Evolutionary conservation across 495 filamentous ascomycete genomes (phyloP).

Genomic region (Xanthoparmelia taractica): DNA sequence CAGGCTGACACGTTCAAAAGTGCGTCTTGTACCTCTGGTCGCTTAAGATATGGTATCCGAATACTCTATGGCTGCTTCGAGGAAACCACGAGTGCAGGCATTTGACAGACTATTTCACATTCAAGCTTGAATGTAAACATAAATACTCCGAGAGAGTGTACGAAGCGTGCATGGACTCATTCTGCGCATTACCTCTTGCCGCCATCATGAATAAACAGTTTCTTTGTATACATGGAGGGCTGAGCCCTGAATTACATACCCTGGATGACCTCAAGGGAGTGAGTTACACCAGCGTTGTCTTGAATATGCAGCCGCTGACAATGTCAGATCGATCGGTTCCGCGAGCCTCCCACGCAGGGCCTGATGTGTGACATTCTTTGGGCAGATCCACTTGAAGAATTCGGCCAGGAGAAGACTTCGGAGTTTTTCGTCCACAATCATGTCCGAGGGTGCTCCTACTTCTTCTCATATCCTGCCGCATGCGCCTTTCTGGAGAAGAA

Average conservation of each 20-base stretch:
- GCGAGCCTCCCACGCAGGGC: slow-evolving; percentile 92
- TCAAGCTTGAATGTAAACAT: slow-evolving; percentile 98
- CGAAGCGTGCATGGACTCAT: slow-evolving; percentile 96
- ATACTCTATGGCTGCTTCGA: slow-evolving; percentile 90
- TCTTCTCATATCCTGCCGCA: slow-evolving; percentile 98
- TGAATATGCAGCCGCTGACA: slow-evolving; percentile 9
- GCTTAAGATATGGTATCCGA: slow-evolving; percentile 97
- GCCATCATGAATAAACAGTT: slow-evolving; percentile 99
- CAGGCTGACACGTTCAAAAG: slow-evolving; percentile 33
- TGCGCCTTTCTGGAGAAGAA: slow-evolving; percentile 98
- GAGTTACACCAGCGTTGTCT: slow-evolving; percentile 30
- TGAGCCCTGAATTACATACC: slow-evolving; percentile 92
- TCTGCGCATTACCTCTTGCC: slow-evolving; percentile 87
- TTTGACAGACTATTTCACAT: slow-evolving; percentile 98
- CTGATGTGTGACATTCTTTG: slow-evolving; percentile 99
- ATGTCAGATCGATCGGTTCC: slow-evolving; percentile 86
- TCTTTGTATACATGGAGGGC: slow-evolving; percentile 92
- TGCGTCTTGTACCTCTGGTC: slow-evolving; percentile 97
- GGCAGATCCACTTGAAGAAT: slow-evolving; percentile 98
- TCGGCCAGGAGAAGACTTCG: slow-evolving; percentile 94
- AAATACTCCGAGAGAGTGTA: slow-evolving; percentile 96
- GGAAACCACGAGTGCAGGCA: slow-evolving; percentile 98
- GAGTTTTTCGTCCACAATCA: slow-evolving; percentile 98
- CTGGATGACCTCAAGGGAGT: slow-evolving; percentile 87
- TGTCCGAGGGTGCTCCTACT: slow-evolving; percentile 96